Evolutionary conservation across 495 filamentous ascomycete species (phyloP).

Genomic region (Tuber umbilicatum): DNA sequence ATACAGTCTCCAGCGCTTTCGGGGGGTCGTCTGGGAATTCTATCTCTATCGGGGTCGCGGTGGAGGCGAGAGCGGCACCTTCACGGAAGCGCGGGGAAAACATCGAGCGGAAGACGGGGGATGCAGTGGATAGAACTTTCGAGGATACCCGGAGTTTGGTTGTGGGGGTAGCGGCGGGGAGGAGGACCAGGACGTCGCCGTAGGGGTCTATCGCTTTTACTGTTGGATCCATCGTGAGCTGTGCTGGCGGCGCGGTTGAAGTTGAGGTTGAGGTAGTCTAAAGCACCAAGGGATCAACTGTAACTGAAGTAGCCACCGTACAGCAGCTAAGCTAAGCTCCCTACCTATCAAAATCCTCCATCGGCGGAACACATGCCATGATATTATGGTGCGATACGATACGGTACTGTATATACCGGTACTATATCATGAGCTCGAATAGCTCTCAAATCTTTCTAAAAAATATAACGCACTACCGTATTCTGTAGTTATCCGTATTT

Average conservation of each 20-base stretch:
- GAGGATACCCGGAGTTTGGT: conserved; percentile 32
- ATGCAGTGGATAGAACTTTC: conserved; percentile 29
- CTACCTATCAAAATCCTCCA: too few species aligned
- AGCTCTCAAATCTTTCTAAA: too few species aligned
- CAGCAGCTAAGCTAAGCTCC: too few species aligned
- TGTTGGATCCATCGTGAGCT: background rate
- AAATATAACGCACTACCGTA: too few species aligned
- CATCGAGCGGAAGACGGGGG: conserved; percentile 35
- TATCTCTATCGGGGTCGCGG: background rate
- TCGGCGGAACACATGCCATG: too few species aligned
- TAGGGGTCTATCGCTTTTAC: conserved; percentile 7
- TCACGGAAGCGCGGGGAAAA: conserved; percentile 36
- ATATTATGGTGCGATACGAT: too few species aligned
- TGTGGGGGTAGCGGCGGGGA: background rate
- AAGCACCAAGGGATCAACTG: too few species aligned
- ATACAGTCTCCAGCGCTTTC: conserved; percentile 23
- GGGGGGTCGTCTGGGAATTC: conserved; percentile 14
- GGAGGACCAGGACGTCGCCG: conserved; percentile 15
- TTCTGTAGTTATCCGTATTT: too few species aligned
- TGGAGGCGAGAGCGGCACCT: conserved; percentile 17
- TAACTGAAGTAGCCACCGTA: background rate
- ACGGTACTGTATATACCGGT: too few species aligned
- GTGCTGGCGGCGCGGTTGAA: background rate
- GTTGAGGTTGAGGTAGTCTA: background rate
- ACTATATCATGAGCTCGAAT: too few species aligned